phyloP scores from a whole-genome alignment of 2,329 filamentous ascomycete genomes.

The Cladophialophora bantiana region DNA sequence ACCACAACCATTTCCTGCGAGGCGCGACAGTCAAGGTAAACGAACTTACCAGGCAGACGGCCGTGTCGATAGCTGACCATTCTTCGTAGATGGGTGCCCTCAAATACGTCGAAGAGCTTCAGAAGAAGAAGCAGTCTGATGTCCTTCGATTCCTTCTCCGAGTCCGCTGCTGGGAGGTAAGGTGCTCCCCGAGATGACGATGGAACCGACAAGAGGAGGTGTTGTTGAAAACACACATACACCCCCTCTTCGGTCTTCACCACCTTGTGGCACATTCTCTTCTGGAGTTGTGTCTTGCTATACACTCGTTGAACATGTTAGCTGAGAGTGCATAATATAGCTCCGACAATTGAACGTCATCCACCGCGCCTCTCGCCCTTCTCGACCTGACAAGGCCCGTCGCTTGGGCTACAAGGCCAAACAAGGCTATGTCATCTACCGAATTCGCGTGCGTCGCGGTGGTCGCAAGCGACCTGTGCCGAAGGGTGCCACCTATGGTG shows the following conservation, averaged over 20 bases:
- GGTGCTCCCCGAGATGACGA: slow-evolving; percentile 44
- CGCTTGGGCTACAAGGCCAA: slow-evolving; percentile 99
- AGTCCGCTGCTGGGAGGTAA: slow-evolving; percentile 99
- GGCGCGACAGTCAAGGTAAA: slow-evolving; percentile 39
- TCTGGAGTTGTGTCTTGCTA: slow-evolving; percentile 67
- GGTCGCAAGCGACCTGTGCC: slow-evolving; percentile 95
- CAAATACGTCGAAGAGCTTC: slow-evolving; percentile 99
- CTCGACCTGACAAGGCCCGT: slow-evolving; percentile 99
- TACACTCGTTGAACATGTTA: slow-evolving; percentile 97
- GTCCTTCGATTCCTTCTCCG: slow-evolving; percentile 99
- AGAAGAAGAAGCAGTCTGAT: slow-evolving; percentile 99
- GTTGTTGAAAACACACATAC: not conserved
- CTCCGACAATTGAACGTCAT: slow-evolving; percentile 99
- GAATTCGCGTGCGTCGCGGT: slow-evolving; percentile 96
- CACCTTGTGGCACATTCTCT: slow-evolving; percentile 38
- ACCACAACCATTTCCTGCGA: slow-evolving; percentile 23
- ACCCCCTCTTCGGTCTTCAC: slow-evolving; percentile 29
- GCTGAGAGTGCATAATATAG: slow-evolving; percentile 99
- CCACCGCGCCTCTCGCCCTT: slow-evolving; percentile 97
- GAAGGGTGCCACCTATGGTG: slow-evolving; percentile 99
- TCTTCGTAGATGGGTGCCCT: slow-evolving; percentile 88
- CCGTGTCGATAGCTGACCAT: slow-evolving; percentile 11
- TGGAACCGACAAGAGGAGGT: slow-evolving; percentile 9
- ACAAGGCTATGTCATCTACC: slow-evolving; percentile 99
- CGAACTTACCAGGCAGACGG: not conserved